Base-by-base conservation (phyloP, 441 rosid species). In the Adansonia grandidieri region DNA sequence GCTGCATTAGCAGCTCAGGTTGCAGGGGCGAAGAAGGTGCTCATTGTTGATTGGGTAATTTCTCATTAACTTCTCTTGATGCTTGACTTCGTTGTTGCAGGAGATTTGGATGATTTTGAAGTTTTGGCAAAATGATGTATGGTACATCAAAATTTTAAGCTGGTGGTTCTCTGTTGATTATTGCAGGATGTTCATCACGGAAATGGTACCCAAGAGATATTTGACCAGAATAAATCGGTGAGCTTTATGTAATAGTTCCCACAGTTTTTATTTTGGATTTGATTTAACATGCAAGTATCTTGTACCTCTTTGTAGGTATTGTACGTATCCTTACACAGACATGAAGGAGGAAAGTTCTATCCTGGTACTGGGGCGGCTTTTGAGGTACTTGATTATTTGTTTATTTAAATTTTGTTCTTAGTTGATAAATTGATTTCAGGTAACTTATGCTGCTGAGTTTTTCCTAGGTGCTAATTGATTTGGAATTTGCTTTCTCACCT, bases 171-270 rank as follows among this genome's bases (percentile, higher is more conserved):
- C 56, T 56, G 14, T 77, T 80, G 50, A 74, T 78, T 76, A 62
- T 85, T 83, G 77, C 90, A 96, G 99, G 98, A 96, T 87, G 99
- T 96, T 74, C 98, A 96, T 88, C 98, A 93, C 91, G 98, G 98
- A 83, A 96, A 96, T 88, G 98, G 98, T 65, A 93, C 98, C 11
- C 99, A 94, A 87, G 98, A 96, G 85, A 93, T 96, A 79, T 94
- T 96, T 84, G 93, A 93, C 68, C 88, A 85, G 77, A 92, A 88
- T 86, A 93, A 91, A 86, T 92, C 95, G 81, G 98, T 96, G 84
- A 83, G 97, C 84, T 84, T 53, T 58, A 77, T 74, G 40, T 37
- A 37, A 37, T 37, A 37, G 40, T 37, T 37, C 40, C 40, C 40
- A 37, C 40, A 37, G 48, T 68, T 71, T 48, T 56, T 14, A 53